Conservation (phyloP, 2,329 filamentous ascomycete genomes). For the Cladosporium halotolerans region DNA sequence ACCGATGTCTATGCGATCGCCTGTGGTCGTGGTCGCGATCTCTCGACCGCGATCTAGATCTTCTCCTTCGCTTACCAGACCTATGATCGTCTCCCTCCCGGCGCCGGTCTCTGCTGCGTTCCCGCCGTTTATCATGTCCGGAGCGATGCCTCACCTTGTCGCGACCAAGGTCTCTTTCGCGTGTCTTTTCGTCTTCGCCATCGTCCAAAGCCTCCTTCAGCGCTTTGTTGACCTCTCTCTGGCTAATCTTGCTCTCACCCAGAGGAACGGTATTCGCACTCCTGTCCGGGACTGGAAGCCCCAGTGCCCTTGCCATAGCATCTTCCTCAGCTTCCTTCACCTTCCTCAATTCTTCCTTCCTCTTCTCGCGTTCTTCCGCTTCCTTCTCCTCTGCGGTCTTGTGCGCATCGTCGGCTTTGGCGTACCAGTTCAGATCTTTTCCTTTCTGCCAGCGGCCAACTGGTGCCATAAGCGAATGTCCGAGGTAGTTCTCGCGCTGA, state of each 20-base stretch:
- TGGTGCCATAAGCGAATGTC: slow-evolving; percentile 82
- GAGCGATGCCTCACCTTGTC: slow-evolving; percentile 4
- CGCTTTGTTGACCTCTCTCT: slow-evolving; percentile 52
- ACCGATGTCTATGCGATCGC: slow-evolving; percentile 19
- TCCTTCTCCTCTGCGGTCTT: slow-evolving; percentile 46
- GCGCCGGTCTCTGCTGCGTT: slow-evolving; percentile 21
- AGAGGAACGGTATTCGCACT: slow-evolving; percentile 59
- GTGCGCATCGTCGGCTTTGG: slow-evolving; percentile 50
- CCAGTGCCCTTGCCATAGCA: slow-evolving; percentile 75
- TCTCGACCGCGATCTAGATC: slow-evolving; percentile 25
- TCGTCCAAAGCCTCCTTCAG: slow-evolving; percentile 42
- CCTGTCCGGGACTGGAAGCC: slow-evolving; percentile 62
- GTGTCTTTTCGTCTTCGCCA: slow-evolving; percentile 30
- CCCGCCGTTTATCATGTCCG: slow-evolving; percentile 15
- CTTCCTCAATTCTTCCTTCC: slow-evolving; percentile 62
- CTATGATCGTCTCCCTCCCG: slow-evolving; percentile 16
- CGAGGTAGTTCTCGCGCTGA: slow-evolving; percentile 86
- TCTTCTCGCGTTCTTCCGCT: slow-evolving; percentile 64
- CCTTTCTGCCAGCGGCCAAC: slow-evolving; percentile 89
- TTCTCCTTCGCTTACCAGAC: slow-evolving; percentile 17
- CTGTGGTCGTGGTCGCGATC: slow-evolving; percentile 18
- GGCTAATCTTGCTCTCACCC: slow-evolving; percentile 41
- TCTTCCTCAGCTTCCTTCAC: slow-evolving; percentile 92
- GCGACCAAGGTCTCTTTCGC: slow-evolving; percentile 24
- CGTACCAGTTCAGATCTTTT: slow-evolving; percentile 61